A percentile compares a stretch with the other conserved stretches of the same genome.
phyloP scores from a whole-genome alignment of 1,284 basidiomycete genomes.

The Ganoderma leucocontextum region DNA sequence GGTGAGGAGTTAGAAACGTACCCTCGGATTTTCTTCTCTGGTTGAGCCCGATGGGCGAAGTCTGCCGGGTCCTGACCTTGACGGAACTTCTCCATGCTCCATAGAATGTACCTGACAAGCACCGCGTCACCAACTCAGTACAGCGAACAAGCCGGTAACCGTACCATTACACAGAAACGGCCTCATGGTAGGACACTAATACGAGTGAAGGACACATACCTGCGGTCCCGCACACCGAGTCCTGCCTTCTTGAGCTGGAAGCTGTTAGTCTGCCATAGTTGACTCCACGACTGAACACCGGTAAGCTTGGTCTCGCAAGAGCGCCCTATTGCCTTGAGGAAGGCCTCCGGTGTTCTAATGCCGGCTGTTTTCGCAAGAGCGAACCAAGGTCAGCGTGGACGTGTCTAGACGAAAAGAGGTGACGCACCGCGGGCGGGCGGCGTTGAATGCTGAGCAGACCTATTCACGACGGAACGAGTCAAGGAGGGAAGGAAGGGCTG shows the following conservation, averaged over 20 bases:
- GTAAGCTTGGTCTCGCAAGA: conserved; percentile 68
- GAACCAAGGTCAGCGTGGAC: conserved; percentile 26
- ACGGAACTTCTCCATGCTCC: conserved; percentile 84
- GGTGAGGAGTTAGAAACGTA: conserved; percentile 46
- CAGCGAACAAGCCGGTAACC: not conserved
- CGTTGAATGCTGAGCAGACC: conserved; percentile 45
- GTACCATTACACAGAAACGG: not conserved
- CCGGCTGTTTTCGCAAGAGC: conserved; percentile 42
- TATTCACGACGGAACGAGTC: conserved; percentile 51
- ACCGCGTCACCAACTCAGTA: conserved; percentile 1
- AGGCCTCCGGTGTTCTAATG: conserved; percentile 62
- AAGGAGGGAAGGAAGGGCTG: conserved; percentile 23
- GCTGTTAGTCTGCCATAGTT: conserved; percentile 71
- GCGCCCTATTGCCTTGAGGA: conserved; percentile 78
- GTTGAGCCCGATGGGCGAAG: conserved; percentile 70
- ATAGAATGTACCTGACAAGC: conserved; percentile 74
- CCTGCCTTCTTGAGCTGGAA: conserved; percentile 70
- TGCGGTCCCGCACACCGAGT: conserved; percentile 69
- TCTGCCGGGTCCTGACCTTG: conserved; percentile 59
- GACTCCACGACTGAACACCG: conserved; percentile 63
- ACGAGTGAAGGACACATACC: conserved; percentile 56
- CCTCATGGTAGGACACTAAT: not conserved
- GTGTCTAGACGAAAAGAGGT: conserved; percentile 18
- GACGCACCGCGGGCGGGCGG: conserved; percentile 41
- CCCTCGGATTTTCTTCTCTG: conserved; percentile 83